phyloP scores from a whole-genome alignment of 805 yeast species.

The Schwanniomyces pseudopolymorphus region DNA sequence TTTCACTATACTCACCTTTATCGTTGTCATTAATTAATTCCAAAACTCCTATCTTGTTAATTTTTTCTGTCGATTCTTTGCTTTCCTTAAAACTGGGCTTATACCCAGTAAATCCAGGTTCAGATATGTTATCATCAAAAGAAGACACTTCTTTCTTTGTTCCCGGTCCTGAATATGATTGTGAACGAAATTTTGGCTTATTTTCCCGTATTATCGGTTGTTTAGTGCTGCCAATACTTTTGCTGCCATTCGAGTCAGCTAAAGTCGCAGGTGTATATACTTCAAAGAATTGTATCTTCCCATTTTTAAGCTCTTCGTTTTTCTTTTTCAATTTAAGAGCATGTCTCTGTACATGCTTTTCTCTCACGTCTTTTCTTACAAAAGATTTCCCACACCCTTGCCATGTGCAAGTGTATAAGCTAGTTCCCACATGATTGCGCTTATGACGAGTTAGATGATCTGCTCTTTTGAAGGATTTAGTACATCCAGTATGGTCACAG shows the following conservation, averaged over 20 bases:
- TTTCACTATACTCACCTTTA: background rate
- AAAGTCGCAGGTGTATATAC: slow-evolving; percentile 1
- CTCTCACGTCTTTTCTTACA: slow-evolving; percentile 11
- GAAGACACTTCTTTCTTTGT: background rate
- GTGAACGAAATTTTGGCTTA: background rate
- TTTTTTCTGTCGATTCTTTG: background rate
- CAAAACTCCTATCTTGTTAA: background rate
- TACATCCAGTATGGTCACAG: slow-evolving; percentile 10
- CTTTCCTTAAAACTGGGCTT: background rate
- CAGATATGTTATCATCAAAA: background rate
- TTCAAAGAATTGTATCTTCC: slow-evolving; percentile 9
- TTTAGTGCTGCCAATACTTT: background rate
- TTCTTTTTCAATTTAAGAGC: slow-evolving; percentile 5
- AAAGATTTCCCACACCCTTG: slow-evolving; percentile 10
- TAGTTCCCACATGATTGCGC: slow-evolving; percentile 7
- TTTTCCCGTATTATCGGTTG: background rate
- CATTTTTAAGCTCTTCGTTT: slow-evolving; percentile 1
- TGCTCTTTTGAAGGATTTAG: slow-evolving; percentile 8
- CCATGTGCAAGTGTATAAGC: slow-evolving; percentile 6
- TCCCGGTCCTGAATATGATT: background rate
- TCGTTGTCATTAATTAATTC: background rate
- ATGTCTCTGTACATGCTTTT: slow-evolving; percentile 10
- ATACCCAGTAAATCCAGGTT: background rate
- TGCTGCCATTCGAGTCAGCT: slow-evolving; percentile 1
- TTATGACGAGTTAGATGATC: slow-evolving; percentile 12